Percentiles rank a stretch among this genome's conserved stretches.
phyloP scores from a whole-genome alignment of 495 filamentous ascomycete species.

The Penicilliopsis zonata region DNA sequence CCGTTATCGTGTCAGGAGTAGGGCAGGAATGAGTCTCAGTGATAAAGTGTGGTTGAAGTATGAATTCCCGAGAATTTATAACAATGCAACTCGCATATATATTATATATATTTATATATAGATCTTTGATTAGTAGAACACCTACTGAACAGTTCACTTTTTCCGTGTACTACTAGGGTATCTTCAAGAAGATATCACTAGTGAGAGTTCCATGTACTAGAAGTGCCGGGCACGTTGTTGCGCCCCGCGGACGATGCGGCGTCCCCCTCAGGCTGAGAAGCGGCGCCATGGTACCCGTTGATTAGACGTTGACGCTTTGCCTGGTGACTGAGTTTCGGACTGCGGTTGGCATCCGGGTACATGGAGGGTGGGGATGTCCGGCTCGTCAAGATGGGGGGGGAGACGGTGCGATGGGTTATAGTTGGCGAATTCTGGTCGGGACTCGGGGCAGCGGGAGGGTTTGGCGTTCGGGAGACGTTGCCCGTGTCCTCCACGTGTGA shows the following conservation, averaged over 20 bases:
- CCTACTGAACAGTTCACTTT: too few species aligned
- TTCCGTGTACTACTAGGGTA: too few species aligned
- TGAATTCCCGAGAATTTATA: too few species aligned
- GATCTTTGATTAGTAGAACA: too few species aligned
- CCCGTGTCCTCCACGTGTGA: not conserved
- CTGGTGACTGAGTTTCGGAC: slow-evolving; percentile 11
- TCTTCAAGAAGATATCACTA: not conserved
- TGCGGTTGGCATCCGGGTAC: slow-evolving; percentile 13
- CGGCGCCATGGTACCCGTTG: slow-evolving; percentile 20
- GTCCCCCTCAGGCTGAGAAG: slow-evolving; percentile 6
- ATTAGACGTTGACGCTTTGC: slow-evolving; percentile 31
- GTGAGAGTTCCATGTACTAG: slow-evolving; percentile 5
- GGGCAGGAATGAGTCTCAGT: too few species aligned
- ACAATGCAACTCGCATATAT: too few species aligned
- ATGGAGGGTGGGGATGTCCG: slow-evolving; percentile 25
- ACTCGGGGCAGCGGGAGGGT: slow-evolving; percentile 18
- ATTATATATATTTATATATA: too few species aligned
- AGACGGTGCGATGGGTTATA: slow-evolving; percentile 6
- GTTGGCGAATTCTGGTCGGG: slow-evolving; percentile 14
- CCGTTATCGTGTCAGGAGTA: too few species aligned
- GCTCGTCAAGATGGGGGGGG: slow-evolving; percentile 8
- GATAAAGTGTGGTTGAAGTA: too few species aligned
- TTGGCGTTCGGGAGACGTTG: slow-evolving; percentile 6
- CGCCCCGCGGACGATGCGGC: not conserved
- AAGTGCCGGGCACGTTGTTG: not conserved